Conservation (phyloP, 1,284 basidiomycete genomes). For the Pseudomicrostroma phylloplanum region DNA sequence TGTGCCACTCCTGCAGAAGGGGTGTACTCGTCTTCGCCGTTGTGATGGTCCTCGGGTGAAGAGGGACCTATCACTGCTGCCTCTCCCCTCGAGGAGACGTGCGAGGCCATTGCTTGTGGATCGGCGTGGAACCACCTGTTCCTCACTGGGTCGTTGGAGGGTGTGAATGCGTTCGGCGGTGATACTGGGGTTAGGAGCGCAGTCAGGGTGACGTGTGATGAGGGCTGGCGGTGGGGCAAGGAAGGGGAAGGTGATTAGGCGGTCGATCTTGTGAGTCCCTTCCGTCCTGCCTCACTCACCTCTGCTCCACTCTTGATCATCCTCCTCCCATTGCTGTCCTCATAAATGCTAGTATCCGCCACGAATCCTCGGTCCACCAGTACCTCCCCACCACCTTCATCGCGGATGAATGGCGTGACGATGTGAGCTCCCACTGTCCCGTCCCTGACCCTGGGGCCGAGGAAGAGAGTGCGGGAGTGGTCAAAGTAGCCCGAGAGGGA, state of each 20-base stretch:
- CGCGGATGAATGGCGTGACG: conserved; percentile 72
- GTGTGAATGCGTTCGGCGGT: conserved; percentile 68
- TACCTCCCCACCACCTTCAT: conserved; percentile 59
- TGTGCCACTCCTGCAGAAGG: conserved; percentile 25
- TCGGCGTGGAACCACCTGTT: conserved; percentile 83
- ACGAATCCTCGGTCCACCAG: conserved; percentile 78
- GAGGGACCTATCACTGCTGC: background rate
- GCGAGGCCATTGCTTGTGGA: conserved; percentile 70
- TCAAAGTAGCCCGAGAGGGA: conserved; percentile 54
- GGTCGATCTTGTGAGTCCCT: background rate
- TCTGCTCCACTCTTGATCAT: background rate
- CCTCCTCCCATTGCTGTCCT: conserved; percentile 25
- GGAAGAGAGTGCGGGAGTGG: conserved; percentile 63
- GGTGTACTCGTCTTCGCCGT: conserved; percentile 23
- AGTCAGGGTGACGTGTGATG: conserved; percentile 22
- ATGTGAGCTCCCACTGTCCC: conserved; percentile 81
- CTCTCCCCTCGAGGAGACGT: conserved; percentile 46
- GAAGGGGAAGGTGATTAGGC: too few relatives aligned
- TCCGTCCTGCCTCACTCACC: background rate
- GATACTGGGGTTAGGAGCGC: conserved; percentile 40
- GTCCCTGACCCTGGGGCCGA: conserved; percentile 79
- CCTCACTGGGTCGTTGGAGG: conserved; percentile 73
- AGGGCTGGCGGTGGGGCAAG: conserved; percentile 62
- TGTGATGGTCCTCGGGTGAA: conserved; percentile 1
- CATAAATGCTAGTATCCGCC: conserved; percentile 52